Evolutionary conservation across 176 grass and related monocot species (phyloP), one percentile per base, ranked within the genome.

Genomic region (Carex kokanica): DNA sequence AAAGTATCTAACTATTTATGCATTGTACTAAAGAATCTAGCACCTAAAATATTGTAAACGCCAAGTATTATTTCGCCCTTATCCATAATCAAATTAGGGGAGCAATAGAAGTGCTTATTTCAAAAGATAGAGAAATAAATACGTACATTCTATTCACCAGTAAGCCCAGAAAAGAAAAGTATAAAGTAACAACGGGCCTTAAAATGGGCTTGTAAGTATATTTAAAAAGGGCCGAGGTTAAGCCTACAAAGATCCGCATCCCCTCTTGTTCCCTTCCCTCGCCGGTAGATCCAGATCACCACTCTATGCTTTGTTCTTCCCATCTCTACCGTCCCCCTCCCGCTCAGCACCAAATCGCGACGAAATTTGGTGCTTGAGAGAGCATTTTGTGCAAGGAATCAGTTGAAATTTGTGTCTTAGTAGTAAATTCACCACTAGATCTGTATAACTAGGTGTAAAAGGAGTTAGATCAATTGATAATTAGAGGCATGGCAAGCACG

Each of bases 401-500:
- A 25, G 41, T 73, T 73, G n/a, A 24, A n/a, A 12, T 73, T 47
- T 72, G 18, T 14, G 13, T 20, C n/a, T 51, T 11, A 11, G 2
- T 40, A 40, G 6, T 41, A 5, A 41, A 69, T 69, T 41, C 20
- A 7, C 12, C 47, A 17, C 45, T 77, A 77, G 49, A 77, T 77
- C 73, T 55, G 73, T 55, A 16, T 75, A 53, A 25, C 5, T 52
- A 53, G 13, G 24, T 77, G 12, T 17, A 6, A 0, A 49, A 73
- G 3, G 3, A 23, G 40, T 73, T 18, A 34, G 57, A 25, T 31
- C 63, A 20, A 32, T 66, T 82, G 8, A 49, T 23, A 11, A 11
- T 82, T 54, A n/a, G 60, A 51, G 24, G 10, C 40, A 97, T 97
- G 94, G 86, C 91, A n/a, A 93, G 80, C 62, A 92, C 90, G n/a